phyloP scores from a whole-genome alignment of 768 basidiomycete genomes.

The Macrolepiota albuminosa region DNA sequence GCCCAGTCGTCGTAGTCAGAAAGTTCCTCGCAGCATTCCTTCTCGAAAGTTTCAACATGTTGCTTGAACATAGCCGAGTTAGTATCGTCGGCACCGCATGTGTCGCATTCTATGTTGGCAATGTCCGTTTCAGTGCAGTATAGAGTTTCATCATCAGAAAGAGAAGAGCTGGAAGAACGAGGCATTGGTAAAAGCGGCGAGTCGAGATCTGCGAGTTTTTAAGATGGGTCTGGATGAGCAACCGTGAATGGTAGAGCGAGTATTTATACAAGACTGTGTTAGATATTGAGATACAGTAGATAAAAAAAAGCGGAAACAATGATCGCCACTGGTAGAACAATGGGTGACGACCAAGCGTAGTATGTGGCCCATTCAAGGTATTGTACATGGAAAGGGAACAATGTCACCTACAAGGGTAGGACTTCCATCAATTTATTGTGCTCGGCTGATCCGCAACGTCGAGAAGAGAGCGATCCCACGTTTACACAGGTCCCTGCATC shows the following conservation, averaged over 20 bases:
- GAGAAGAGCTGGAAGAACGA: neutral
- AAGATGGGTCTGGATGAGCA: neutral
- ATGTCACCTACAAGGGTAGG: neutral
- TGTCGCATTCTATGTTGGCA: no score
- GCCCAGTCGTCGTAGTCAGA: slow-evolving; percentile 5
- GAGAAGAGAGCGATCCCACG: neutral
- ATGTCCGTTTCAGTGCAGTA: neutral
- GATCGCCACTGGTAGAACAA: neutral
- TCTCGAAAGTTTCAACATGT: neutral
- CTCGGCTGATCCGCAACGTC: neutral
- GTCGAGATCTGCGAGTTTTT: neutral
- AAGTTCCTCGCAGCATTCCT: neutral
- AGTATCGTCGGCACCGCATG: neutral
- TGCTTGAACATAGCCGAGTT: neutral
- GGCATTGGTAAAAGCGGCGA: neutral
- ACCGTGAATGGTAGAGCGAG: neutral
- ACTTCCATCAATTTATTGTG: neutral
- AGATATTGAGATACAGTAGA: neutral
- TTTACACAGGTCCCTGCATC: neutral
- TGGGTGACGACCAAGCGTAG: neutral
- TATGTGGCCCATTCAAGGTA: neutral
- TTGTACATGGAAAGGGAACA: neutral
- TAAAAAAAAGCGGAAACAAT: neutral
- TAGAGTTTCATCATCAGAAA: neutral
- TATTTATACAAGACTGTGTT: neutral